Evolutionary conservation across 192 early-diverging fungal genomes (phyloP).

Genomic region (Coemansia sp.): DNA sequence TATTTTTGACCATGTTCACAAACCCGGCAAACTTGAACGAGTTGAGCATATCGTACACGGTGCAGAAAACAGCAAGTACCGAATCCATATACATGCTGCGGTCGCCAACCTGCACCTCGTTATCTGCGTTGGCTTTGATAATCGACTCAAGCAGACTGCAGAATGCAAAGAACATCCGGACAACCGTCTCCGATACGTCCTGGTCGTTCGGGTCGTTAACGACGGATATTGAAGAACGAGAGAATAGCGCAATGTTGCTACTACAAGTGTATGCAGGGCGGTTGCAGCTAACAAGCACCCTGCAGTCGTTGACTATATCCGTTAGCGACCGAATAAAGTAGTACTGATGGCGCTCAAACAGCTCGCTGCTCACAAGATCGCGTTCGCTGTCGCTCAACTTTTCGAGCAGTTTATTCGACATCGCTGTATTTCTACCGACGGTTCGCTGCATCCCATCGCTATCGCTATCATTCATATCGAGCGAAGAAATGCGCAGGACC

Average conservation of each 20-base stretch:
- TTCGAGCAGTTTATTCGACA: background rate
- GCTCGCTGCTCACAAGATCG: conserved; percentile 42
- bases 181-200: conserved; percentile 28
- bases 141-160: conserved; percentile 43
- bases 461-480: conserved; percentile 15
- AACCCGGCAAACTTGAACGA: conserved; percentile 39
- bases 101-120: conserved; percentile 1
- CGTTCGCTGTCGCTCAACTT: conserved; percentile 22
- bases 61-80: conserved; percentile 30
- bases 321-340: conserved; percentile 24
- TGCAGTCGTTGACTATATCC: conserved; percentile 34
- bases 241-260: conserved; percentile 28
- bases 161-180: conserved; percentile 42
- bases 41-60: conserved; percentile 48
- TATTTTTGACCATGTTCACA: conserved; percentile 34
- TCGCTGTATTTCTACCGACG: background rate
- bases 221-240: conserved; percentile 25
- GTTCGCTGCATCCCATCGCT: background rate
- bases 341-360: conserved; percentile 32
- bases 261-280: conserved; percentile 41
- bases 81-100: conserved; percentile 22
- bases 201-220: conserved; percentile 15
- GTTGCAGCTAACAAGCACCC: conserved; percentile 30
- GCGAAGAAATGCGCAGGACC: conserved; percentile 17
- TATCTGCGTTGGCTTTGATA: conserved; percentile 28